phyloP scores from a whole-genome alignment of 2,329 filamentous ascomycete genomes.

The Ascochyta lentis region DNA sequence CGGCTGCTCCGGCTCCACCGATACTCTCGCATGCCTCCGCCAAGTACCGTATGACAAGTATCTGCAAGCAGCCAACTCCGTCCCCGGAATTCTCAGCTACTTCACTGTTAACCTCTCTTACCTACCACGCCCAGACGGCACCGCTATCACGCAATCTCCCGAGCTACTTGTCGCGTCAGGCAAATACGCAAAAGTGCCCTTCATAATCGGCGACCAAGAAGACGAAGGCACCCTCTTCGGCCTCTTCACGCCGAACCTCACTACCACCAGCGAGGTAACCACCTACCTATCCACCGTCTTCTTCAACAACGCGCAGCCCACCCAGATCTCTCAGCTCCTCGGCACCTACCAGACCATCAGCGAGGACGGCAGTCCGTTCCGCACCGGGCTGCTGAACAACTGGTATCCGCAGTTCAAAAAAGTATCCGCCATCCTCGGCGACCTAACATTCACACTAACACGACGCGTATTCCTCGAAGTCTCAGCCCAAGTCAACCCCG shows the following conservation, averaged over 20 bases:
- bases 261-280: constrained; percentile 63
- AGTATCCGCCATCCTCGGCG: constrained; percentile 75
- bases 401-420: constrained; percentile 80
- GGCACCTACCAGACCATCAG: constrained; percentile 65
- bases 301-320: constrained; percentile 64
- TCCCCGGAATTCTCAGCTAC: constrained; percentile 72
- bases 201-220: constrained; percentile 77
- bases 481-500: constrained; percentile 57
- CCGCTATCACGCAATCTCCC: constrained; percentile 66
- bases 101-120: constrained; percentile 74
- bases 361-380: constrained; percentile 72
- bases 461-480: constrained; percentile 68
- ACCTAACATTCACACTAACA: constrained; percentile 75
- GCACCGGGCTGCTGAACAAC: constrained; percentile 72
- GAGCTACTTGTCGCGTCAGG: constrained; percentile 63
- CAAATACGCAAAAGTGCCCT: constrained; percentile 65
- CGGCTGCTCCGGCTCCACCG: constrained; percentile 51
- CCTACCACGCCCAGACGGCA: constrained; percentile 75
- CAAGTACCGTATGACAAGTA: constrained; percentile 54
- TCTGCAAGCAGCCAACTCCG: constrained; percentile 71
- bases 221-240: constrained; percentile 81
- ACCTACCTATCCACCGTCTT: constrained; percentile 68
- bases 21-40: constrained; percentile 59
- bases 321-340: constrained; percentile 64
- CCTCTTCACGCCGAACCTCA: constrained; percentile 73